Evolutionary conservation across 805 yeast genomes (phyloP), one percentile per base, ranked within the genome.

Genomic region (Candida hispaniensis): DNA sequence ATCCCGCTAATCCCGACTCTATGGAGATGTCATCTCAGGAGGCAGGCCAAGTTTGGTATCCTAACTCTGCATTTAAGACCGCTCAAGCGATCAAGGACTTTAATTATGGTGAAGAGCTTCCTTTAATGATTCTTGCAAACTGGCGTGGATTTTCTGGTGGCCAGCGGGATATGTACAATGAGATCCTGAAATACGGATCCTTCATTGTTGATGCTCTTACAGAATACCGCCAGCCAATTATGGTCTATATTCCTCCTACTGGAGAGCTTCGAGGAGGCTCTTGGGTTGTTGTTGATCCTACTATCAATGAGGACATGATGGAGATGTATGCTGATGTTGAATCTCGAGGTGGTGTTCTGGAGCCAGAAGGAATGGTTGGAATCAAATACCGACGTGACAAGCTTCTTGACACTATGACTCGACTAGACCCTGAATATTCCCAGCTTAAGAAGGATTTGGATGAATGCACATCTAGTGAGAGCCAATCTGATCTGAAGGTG

Each of bases 111-210:
- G 99, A 91, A 62, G 88, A 86, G 61, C 70, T 91, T 54, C 99
- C 99, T 45, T 69, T 91, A 60, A 81, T 91, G 93, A 83, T 91
- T 47, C 66, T 91, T 49, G 98, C 98, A 41, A 91, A 91, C 73
- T 91, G 99, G 99, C 81, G 99, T 75, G 99, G 99, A 54, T 91
- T 91, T 75, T 83, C 96, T 47, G 98, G 99, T 68, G 98, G 99
- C 59, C 99, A 91, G 69, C 81, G 96, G 58, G 99, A 91, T 61
- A 91, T 91, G 99, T 93, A 79, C 71, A 83, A 86, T 53, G 99
- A 91, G 66, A 93, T 91, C 26, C 75, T 91, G 65, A 91, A 91
- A 61, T 91, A 81, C 56, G 99, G 99, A 56, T 75, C 97, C 3
- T 83, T 70, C 60, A 91, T 91, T 61, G 99, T 91, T 45, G 99